Percentiles rank a stretch among this genome's conserved stretches.
These are phyloP conservation scores for Botrytis porri DNA, from an alignment of 2,329 filamentous ascomycete species.

Conservation along the genomic window DNA sequence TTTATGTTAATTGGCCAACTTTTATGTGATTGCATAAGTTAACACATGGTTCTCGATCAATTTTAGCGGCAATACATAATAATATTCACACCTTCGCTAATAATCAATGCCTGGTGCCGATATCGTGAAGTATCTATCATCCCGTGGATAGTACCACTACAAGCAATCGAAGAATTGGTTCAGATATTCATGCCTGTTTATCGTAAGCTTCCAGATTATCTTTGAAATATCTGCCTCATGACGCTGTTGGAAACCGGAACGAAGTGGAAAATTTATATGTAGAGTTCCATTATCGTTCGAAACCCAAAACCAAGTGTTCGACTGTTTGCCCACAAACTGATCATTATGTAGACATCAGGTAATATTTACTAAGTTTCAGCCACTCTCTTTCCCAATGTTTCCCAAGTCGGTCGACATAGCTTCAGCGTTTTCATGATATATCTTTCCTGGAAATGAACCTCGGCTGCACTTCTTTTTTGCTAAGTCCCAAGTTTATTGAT, in stretches of 20 bases:
- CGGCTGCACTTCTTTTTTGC: background rate
- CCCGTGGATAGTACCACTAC: background rate
- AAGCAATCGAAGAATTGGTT: background rate
- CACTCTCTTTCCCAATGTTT: background rate
- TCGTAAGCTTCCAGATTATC: background rate
- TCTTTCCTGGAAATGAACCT: background rate
- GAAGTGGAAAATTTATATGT: background rate
- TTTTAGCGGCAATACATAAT: background rate
- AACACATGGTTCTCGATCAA: too few relatives aligned
- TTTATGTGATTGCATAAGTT: background rate
- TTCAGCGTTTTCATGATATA: background rate
- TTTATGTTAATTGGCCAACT: background rate
- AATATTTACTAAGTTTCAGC: background rate
- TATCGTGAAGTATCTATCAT: too few relatives aligned
- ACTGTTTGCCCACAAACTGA: background rate
- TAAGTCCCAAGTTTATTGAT: background rate
- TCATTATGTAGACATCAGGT: background rate
- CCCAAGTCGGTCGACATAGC: background rate
- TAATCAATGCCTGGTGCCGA: background rate
- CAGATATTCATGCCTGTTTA: background rate
- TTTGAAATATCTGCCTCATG: background rate
- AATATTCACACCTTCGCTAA: background rate
- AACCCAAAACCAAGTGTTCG: background rate
- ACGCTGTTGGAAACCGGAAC: too few relatives aligned
- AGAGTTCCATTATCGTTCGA: background rate